Conservation (phyloP, 371 early-diverging fungal genomes). For the Mucor saturninus region DNA sequence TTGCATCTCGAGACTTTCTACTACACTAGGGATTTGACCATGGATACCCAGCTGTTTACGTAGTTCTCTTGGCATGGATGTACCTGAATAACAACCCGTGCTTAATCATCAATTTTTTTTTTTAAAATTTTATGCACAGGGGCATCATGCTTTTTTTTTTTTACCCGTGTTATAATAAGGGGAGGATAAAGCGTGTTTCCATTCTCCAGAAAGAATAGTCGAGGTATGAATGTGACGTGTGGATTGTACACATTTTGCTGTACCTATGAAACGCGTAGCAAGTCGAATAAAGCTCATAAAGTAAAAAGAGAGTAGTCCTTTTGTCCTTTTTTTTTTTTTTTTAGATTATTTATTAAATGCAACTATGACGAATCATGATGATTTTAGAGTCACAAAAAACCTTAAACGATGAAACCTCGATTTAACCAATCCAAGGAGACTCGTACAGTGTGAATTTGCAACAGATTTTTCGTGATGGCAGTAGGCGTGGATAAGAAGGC, state of each 20-base stretch:
- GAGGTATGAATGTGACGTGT: constrained; percentile 6
- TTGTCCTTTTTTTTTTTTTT: not conserved
- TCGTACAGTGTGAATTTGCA: constrained; percentile 7
- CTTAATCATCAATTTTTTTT: no score
- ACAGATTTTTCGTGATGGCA: not conserved
- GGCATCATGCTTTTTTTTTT: not conserved
- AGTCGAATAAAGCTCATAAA: not conserved
- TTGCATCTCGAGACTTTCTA: constrained; percentile 75
- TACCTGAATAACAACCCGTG: constrained; percentile 37
- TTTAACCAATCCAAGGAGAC: constrained; percentile 21
- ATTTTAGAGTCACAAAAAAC: not conserved
- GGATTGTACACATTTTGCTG: no score
- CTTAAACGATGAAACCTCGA: constrained; percentile 4
- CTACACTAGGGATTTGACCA: constrained; percentile 73
- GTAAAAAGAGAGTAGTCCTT: not conserved
- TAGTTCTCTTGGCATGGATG: constrained; percentile 49
- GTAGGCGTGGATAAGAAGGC: constrained; percentile 4
- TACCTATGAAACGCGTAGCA: not conserved
- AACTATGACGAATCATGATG: no score
- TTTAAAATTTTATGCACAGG: no score
- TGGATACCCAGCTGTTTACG: constrained; percentile 60
- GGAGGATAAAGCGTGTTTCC: constrained; percentile 6
- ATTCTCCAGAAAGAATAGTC: not conserved
- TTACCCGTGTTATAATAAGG: constrained; percentile 26
- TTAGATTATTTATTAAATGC: no score